Conservation (phyloP, 768 basidiomycete genomes). For the Tricholoma saponaceum region DNA sequence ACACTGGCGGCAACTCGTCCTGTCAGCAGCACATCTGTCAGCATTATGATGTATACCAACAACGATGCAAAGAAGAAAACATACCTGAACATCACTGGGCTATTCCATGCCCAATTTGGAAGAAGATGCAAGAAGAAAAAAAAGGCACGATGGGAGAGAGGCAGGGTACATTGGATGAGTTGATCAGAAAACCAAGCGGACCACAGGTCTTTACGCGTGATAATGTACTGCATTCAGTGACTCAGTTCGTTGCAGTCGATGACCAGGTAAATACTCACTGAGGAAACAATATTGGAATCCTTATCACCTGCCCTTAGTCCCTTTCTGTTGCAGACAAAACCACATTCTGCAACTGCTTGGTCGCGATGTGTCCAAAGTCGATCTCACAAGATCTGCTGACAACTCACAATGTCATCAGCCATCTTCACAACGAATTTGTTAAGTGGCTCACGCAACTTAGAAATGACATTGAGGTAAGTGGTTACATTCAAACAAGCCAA, state of each 20-base stretch:
- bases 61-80: conserved; percentile 7
- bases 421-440: conserved; percentile 14
- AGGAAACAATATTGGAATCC: no score
- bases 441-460: conserved; percentile 3
- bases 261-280: no score
- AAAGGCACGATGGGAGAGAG: no score
- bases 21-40: conserved; percentile 9
- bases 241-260: no score
- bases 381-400: background rate
- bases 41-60: conserved; percentile 12
- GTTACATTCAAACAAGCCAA: background rate
- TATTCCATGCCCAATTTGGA: conserved; percentile 1
- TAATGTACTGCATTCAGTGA: no score
- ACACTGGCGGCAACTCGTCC: background rate
- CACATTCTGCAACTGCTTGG: background rate
- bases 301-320: no score
- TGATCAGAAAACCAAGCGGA: no score
- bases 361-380: background rate
- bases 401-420: conserved; percentile 7
- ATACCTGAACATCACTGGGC: conserved; percentile 9
- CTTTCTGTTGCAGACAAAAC: conserved; percentile 1
- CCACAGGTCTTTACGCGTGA: no score
- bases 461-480: conserved; percentile 1
- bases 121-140: background rate
- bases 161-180: no score